Base-by-base conservation (phyloP, 1,284 basidiomycete genomes). In the Salmacisia buchloeana region DNA sequence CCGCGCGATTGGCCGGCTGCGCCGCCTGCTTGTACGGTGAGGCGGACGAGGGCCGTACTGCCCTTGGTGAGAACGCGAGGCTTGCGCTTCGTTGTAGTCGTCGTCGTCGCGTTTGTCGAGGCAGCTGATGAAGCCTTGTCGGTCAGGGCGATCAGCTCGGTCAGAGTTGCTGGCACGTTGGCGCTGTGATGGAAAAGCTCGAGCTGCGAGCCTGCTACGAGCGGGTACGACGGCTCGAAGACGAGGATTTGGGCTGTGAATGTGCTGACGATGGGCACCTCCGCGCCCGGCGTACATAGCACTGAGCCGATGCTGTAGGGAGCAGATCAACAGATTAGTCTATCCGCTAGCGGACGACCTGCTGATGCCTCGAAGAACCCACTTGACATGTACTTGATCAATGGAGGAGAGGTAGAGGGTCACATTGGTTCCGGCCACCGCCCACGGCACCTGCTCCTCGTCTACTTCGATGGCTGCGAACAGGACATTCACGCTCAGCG, bases 171-270 rank as follows among this genome's bases (percentile, higher is more conserved):
- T 3, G 94, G 91, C 1, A 96, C 86, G 77, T 97, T 92, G 61
- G 87, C 86, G 1, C 92, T 93, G 79, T 98, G 93, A 78, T 97
- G 92, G 83, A 92, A 97, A 3, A 98, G 82, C 36, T 78, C 77
- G 79, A 94, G 89, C 39, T 91, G 87, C 61, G 91, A 85, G 36
- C 94, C 96, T 0, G 87, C 84, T 18, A 89, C 91, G 69, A 99
- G 89, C 0, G 96, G 96, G 43, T 91, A 85, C 65, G 89, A 85
- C 5, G 94, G 86, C 78, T 97, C 94, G 78, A 99, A 98, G 1
- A 97, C 86, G 60, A 99, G 89, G 69, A 99, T 87, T 68, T 92
- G 87, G 1, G 92, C 92, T 1, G 84, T 86, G 80, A 97, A 94
- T 4, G 83, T 82, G 1, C 86, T 86, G 1, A 87, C 88, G 18